Evolutionary conservation across 306 rosid species (phyloP), one percentile per base, ranked within the genome.

Genomic region (Rosa rugosa): DNA sequence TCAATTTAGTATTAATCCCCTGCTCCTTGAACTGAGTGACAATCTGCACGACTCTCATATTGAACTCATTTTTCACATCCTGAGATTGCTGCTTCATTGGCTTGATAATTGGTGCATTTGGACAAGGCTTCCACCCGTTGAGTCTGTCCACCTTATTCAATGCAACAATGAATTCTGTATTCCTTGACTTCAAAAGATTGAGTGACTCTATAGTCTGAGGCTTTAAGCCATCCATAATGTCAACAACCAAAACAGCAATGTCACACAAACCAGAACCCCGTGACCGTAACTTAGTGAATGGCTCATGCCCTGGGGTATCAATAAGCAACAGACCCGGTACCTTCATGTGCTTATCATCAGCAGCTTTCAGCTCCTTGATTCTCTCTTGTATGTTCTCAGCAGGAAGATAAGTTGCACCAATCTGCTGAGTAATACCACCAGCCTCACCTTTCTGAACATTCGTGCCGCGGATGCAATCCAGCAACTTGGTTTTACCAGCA

Each of bases 371-470:
- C 72, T 95, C 98, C 80, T 85, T 95, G 4, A 97, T 95, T 85
- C 99, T 90, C 27, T 92, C 96, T 45, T 97, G 91, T 41, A 95
- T 95, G 80, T 92, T 95, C 82, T 85, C 92, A 12, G 98, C 97
- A 77, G 98, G 98, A 80, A 95, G 85, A 86, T 90, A 92, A n/a
- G 99, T 92, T 18, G 97, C 99, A n/a, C 99, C 99, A 83, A 95
- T 95, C 86, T 95, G 96, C 80, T 95, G 98, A 25, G 99, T 92
- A 83, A 95, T 95, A 60, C 99, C 97, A 46, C 98, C 98, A 20
- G 98, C 97, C 87, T 95, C 98, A 66, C 97, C 96, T 84, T 92
- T 97, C 86, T 92, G 99, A 79, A 95, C 99, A 82, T 92, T 91
- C 47, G 98, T 95, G 67, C 97, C 92, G 65, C 97, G 90, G 67